Evolutionary conservation across 169 alveolate species (phyloP).

Genomic region (Eimeria tenella): DNA sequence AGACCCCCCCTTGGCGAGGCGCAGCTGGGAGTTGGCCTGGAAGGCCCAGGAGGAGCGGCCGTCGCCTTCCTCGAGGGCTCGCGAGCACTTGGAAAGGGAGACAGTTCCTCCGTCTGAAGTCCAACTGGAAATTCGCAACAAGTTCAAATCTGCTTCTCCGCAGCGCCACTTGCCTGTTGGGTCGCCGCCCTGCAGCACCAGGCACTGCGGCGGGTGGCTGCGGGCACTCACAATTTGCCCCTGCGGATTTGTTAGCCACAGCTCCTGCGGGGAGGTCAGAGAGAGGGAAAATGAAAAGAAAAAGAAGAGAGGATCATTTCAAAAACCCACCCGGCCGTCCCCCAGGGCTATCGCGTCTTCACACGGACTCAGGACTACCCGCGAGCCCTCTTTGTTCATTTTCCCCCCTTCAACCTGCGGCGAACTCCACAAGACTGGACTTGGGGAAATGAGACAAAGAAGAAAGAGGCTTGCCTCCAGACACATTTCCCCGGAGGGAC

Average conservation of each 20-base stretch:
- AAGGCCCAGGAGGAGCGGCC: constrained; percentile 90
- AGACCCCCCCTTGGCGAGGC: constrained; percentile 86
- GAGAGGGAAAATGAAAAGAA: neutral
- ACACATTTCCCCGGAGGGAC: constrained; percentile 91
- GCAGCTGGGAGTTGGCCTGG: constrained; percentile 90
- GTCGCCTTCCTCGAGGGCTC: constrained; percentile 89
- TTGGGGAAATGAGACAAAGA: neutral
- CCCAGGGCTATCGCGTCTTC: constrained; percentile 89
- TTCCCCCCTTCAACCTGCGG: constrained; percentile 88
- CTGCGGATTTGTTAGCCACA: constrained; percentile 82
- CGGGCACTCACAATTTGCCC: constrained; percentile 83
- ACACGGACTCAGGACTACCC: constrained; percentile 88
- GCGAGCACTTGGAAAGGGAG: constrained; percentile 86
- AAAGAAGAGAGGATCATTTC: too few species aligned
- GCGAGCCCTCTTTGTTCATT: constrained; percentile 85
- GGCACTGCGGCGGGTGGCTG: constrained; percentile 83
- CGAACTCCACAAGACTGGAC: neutral
- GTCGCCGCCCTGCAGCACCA: constrained; percentile 84
- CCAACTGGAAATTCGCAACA: neutral
- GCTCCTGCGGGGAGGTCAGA: constrained; percentile 68
- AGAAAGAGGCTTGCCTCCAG: constrained; percentile 83
- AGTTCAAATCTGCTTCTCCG: neutral
- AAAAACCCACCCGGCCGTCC: constrained; percentile 85
- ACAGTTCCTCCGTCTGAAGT: constrained; percentile 78
- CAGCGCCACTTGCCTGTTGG: constrained; percentile 29